Percentiles rank a stretch among this genome's conserved stretches.
phyloP scores from a whole-genome alignment of 2,329 filamentous ascomycete genomes.

The Pseudocercospora pini-densiflorae region DNA sequence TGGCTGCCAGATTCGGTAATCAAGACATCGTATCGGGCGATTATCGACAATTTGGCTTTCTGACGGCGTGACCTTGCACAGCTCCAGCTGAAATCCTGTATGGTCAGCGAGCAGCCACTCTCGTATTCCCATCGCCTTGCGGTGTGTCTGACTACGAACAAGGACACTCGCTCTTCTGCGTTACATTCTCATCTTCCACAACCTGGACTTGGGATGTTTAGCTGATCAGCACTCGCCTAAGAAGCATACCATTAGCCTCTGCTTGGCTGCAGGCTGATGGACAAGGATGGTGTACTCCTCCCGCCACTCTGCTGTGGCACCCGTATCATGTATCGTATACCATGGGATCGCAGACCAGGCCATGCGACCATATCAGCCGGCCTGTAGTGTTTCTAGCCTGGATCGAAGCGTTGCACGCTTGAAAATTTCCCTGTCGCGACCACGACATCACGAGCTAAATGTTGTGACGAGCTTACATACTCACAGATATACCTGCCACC shows the following conservation, averaged over 20 bases:
- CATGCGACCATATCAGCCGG: constrained; percentile 6
- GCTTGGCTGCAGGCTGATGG: background rate
- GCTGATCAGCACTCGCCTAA: background rate
- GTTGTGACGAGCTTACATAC: constrained; percentile 12
- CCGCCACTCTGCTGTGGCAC: constrained; percentile 18
- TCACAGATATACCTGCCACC: constrained; percentile 11
- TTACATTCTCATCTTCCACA: background rate
- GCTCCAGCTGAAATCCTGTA: constrained; percentile 2
- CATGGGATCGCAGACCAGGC: constrained; percentile 1
- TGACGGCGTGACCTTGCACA: background rate
- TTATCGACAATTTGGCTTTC: background rate
- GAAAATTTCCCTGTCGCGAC: background rate
- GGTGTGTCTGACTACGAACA: constrained; percentile 1
- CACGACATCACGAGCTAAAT: background rate
- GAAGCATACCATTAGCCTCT: background rate
- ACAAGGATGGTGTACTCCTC: background rate
- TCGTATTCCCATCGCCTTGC: background rate
- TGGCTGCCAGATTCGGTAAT: background rate
- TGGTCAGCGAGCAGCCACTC: constrained; percentile 6
- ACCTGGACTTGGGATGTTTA: background rate
- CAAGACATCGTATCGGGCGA: background rate
- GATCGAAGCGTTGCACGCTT: constrained; percentile 1
- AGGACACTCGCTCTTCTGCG: background rate
- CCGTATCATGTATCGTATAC: constrained; percentile 9
- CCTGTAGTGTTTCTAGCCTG: constrained; percentile 5